Percentiles rank a stretch among this genome's conserved stretches.
Evolutionary conservation across 2,329 filamentous ascomycete species (phyloP).

Genomic region (Xenoacremonium recifei): DNA sequence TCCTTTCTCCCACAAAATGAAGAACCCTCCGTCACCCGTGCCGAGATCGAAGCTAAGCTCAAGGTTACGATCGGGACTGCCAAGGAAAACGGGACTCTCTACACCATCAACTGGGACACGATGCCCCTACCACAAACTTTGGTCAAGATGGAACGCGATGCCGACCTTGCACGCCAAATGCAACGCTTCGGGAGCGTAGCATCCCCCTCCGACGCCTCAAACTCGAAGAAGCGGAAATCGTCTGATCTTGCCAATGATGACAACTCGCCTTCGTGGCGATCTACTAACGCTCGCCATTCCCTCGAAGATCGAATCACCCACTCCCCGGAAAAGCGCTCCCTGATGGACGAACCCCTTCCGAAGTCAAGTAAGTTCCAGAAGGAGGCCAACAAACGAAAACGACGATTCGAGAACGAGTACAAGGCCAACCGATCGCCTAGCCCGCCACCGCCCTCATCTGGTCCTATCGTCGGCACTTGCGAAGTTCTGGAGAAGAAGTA

Average conservation of each 20-base stretch:
- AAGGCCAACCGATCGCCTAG: constrained; percentile 56
- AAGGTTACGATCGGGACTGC: constrained; percentile 83
- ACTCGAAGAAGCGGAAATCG: constrained; percentile 81
- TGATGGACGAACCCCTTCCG: constrained; percentile 45
- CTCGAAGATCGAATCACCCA: constrained; percentile 78
- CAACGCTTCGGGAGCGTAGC: constrained; percentile 22
- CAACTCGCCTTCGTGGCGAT: constrained; percentile 69
- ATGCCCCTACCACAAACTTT: constrained; percentile 84
- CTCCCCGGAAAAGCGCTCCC: constrained; percentile 41
- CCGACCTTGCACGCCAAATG: constrained; percentile 40
- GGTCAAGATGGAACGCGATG: constrained; percentile 68
- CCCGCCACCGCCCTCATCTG: constrained; percentile 55
- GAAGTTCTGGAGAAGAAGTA: constrained; percentile 89
- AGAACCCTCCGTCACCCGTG: constrained; percentile 57
- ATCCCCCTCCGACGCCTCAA: constrained; percentile 25
- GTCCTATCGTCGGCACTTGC: constrained; percentile 83
- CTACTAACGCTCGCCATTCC: constrained; percentile 56
- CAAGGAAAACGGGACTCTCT: constrained; percentile 70
- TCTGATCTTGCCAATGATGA: constrained; percentile 58
- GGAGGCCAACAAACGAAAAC: constrained; percentile 87
- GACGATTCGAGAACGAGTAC: constrained; percentile 75
- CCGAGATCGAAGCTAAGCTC: constrained; percentile 80
- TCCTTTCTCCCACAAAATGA: constrained; percentile 77
- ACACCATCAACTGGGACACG: constrained; percentile 76
- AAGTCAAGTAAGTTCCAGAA: constrained; percentile 85